Evolutionary conservation across 176 grass and related monocot genomes (phyloP).

Genomic region (Oryza rufipogon): DNA sequence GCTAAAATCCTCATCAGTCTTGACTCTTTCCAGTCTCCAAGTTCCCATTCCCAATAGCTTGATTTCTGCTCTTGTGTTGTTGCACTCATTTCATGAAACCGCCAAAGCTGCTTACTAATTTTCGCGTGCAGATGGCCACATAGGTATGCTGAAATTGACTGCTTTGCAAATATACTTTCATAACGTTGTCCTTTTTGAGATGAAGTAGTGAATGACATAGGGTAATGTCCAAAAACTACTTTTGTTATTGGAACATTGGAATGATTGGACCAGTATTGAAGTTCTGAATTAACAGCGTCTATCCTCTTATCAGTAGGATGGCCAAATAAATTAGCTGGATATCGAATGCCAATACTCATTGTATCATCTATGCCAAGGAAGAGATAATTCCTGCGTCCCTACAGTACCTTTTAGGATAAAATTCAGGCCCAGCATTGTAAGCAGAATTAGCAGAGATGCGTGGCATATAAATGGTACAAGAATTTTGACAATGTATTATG

Average conservation of each 20-base stretch:
- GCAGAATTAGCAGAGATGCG: slow-evolving; percentile 16
- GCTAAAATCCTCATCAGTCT: slow-evolving; percentile 86
- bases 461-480: neutral
- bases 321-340: slow-evolving; percentile 87
- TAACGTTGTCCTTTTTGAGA: slow-evolving; percentile 60
- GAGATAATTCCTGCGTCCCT: slow-evolving; percentile 74
- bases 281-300: slow-evolving; percentile 59
- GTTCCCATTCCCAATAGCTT: slow-evolving; percentile 96
- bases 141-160: slow-evolving; percentile 73
- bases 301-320: slow-evolving; percentile 73
- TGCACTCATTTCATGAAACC: slow-evolving; percentile 58
- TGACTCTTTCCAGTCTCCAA: slow-evolving; percentile 93
- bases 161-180: slow-evolving; percentile 62
- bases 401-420: slow-evolving; percentile 60
- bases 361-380: slow-evolving; percentile 95
- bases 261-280: slow-evolving; percentile 61
- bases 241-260: slow-evolving; percentile 57
- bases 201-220: slow-evolving; percentile 81
- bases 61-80: slow-evolving; percentile 32
- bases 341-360: slow-evolving; percentile 73
- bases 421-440: slow-evolving; percentile 50
- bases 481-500: slow-evolving; percentile 24
- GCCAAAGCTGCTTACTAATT: slow-evolving; percentile 71
- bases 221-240: slow-evolving; percentile 84
- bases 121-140: slow-evolving; percentile 88